Evolutionary conservation across 768 basidiomycete species (phyloP).

Genomic region (Baorangia bicolor): DNA sequence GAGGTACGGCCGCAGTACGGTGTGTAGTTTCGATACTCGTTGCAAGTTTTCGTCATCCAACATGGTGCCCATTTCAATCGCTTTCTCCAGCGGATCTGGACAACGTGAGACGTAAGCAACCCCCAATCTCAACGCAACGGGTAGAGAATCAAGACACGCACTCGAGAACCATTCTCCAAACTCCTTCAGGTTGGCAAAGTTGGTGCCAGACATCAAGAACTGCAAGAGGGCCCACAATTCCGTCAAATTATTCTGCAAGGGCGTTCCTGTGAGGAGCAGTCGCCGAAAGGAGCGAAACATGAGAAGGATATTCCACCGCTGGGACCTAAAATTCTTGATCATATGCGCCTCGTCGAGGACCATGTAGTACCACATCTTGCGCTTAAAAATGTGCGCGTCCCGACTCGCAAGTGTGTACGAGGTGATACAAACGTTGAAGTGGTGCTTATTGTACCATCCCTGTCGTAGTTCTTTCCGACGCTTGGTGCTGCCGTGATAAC

Average conservation of each 20-base stretch:
- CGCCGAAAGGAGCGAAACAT: constrained; percentile 87
- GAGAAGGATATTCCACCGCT: constrained; percentile 88
- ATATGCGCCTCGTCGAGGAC: constrained; percentile 95
- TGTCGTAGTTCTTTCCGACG: constrained; percentile 87
- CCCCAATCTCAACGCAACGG: neutral
- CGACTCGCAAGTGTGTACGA: constrained; percentile 92
- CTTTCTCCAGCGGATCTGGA: constrained; percentile 90
- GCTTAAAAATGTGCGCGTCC: constrained; percentile 88
- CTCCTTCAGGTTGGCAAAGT: constrained; percentile 90
- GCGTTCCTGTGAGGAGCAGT: constrained; percentile 91
- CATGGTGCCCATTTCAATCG: constrained; percentile 78
- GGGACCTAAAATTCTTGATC: constrained; percentile 96
- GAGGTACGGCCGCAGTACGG: constrained; percentile 93
- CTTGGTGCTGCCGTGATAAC: constrained; percentile 89
- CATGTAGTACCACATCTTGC: constrained; percentile 95
- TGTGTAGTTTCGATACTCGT: constrained; percentile 85
- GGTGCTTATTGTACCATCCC: constrained; percentile 87
- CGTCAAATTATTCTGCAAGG: constrained; percentile 93
- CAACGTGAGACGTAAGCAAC: neutral
- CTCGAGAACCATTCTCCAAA: constrained; percentile 98
- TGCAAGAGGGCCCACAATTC: constrained; percentile 95
- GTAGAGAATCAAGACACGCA: constrained; percentile 39
- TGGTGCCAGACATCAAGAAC: constrained; percentile 86
- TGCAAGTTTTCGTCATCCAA: constrained; percentile 83
- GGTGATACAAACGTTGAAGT: constrained; percentile 94